Evolutionary conservation across 2,329 filamentous ascomycete genomes (phyloP).

Genomic region (Ceratocystis variospora): DNA sequence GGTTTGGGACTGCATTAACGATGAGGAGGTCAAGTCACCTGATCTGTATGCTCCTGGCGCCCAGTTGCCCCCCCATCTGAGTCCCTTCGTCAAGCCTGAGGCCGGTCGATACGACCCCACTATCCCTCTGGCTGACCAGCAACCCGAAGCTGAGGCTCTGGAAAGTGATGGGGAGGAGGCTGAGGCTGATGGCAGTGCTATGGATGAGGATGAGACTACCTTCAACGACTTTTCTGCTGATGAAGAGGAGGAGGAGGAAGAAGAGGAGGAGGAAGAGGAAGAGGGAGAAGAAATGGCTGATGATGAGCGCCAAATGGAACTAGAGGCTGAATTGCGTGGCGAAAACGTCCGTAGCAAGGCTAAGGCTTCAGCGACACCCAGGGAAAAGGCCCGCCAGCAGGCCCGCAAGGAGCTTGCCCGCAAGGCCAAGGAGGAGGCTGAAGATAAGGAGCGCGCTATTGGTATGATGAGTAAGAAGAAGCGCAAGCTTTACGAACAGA

Average conservation of each 20-base stretch:
- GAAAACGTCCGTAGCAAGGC: conserved; percentile 40
- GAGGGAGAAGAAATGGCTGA: conserved; percentile 28
- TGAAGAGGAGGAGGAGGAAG: conserved; percentile 33
- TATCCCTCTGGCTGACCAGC: conserved; percentile 69
- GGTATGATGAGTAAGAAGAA: conserved; percentile 99
- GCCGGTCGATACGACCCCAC: conserved; percentile 88
- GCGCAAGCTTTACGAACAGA: conserved; percentile 93
- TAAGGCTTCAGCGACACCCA: conserved; percentile 31
- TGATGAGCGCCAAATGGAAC: conserved; percentile 61
- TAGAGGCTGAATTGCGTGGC: conserved; percentile 83
- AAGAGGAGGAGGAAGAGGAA: conserved; percentile 34
- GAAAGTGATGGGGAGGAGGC: conserved; percentile 45
- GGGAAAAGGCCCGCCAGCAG: conserved; percentile 53
- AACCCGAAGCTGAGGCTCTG: conserved; percentile 73
- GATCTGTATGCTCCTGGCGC: conserved; percentile 84
- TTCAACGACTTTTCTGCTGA: conserved; percentile 34
- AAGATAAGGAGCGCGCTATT: conserved; percentile 84
- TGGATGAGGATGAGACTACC: conserved; percentile 30
- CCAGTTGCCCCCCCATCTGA: conserved; percentile 82
- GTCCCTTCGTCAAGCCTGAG: conserved; percentile 81
- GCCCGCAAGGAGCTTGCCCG: conserved; percentile 55
- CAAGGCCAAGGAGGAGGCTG: conserved; percentile 61
- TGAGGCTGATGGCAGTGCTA: conserved; percentile 37
- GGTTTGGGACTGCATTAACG: conserved; percentile 96
- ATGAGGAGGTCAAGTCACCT: conserved; percentile 71